Conservation (phyloP, 2,329 filamentous ascomycete species). For the Onygenales sp. region DNA sequence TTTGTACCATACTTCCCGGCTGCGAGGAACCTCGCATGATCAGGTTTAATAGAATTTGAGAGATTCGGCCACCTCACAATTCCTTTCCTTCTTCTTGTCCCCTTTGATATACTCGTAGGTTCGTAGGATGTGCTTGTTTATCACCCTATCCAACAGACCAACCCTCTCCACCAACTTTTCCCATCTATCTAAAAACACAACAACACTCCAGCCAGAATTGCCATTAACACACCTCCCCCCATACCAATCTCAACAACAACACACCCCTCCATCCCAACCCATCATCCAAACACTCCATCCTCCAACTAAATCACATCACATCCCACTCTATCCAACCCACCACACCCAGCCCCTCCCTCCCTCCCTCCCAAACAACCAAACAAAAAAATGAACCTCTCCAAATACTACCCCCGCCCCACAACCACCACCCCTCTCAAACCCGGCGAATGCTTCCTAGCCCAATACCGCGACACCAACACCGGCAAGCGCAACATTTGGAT, state of each 20-base stretch:
- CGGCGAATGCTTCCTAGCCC: neutral
- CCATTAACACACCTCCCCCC: no score
- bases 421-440: neutral
- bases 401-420: neutral
- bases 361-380: neutral
- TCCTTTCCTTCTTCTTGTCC: neutral
- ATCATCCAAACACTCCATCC: no score
- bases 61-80: slow-evolving; percentile 35
- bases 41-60: slow-evolving; percentile 29
- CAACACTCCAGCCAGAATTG: neutral
- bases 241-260: no score
- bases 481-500: neutral
- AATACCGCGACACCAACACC: neutral
- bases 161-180: neutral
- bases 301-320: no score
- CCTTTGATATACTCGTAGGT: neutral
- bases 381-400: neutral
- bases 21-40: slow-evolving; percentile 20
- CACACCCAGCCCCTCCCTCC: no score
- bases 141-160: neutral
- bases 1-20: slow-evolving; percentile 12
- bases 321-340: no score
- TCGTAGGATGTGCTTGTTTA: neutral
- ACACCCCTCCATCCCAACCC: no score
- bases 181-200: neutral